These are phyloP conservation scores for Pulveroboletus ravenelii DNA, from an alignment of 768 basidiomycete species.

Conservation along the genomic window DNA sequence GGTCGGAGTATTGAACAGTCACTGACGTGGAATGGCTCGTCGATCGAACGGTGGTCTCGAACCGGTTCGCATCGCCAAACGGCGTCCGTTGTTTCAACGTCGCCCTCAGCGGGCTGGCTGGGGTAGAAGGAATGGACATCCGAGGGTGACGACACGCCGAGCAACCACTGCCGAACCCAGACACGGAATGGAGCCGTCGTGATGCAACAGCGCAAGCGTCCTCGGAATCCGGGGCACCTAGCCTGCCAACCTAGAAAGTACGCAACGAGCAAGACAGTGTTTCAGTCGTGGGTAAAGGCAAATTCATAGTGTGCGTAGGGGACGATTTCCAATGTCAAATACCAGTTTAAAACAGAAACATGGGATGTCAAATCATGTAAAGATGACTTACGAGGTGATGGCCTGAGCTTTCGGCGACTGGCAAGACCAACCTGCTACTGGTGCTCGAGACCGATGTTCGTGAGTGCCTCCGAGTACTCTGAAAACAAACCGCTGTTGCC, in stretches of 20 bases:
- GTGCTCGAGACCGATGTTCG: background rate
- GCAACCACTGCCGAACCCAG: conserved; percentile 28
- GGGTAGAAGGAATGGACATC: conserved; percentile 8
- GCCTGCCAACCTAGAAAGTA: background rate
- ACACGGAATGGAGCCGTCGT: conserved; percentile 5
- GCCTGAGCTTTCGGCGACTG: conserved; percentile 1
- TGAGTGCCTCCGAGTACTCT: background rate
- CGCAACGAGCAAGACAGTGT: conserved; percentile 3
- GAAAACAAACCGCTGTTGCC: background rate
- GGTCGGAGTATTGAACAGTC: background rate
- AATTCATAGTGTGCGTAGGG: background rate
- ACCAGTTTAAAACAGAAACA: background rate
- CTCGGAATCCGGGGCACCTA: conserved; percentile 16
- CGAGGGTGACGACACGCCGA: conserved; percentile 24
- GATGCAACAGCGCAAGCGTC: conserved; percentile 1
- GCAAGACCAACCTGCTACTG: background rate
- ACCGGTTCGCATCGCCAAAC: background rate
- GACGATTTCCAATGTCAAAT: conserved; percentile 3
- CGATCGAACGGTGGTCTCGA: background rate
- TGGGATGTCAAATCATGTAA: conserved; percentile 1
- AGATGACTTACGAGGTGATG: conserved; percentile 13
- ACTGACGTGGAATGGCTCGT: background rate
- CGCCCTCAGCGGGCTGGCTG: conserved; percentile 6
- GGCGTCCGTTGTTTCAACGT: background rate
- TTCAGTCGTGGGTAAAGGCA: conserved; percentile 3